Base-by-base conservation (phyloP, 2,329 filamentous ascomycete species). In the Colletotrichum navitas region DNA sequence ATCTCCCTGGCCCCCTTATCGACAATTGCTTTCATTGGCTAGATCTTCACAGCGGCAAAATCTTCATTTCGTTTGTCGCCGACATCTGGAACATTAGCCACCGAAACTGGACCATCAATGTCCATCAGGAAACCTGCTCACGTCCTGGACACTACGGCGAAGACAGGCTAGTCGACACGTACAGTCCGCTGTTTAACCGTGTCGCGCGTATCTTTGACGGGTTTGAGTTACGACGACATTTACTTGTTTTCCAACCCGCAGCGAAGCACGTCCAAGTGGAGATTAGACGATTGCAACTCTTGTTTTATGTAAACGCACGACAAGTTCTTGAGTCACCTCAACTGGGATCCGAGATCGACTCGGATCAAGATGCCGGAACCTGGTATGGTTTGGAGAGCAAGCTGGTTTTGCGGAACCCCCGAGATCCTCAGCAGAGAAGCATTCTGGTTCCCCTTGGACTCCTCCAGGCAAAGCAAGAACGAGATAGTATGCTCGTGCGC, bases 11-110 rank as follows among this genome's bases (percentile, higher is more conserved):
- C 0, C 76, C 81, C 0, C 79, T 93, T 0, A 72, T 90, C 0
- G 77, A 86, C 0, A 79, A 84, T 8, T 91, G 87, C 61, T 81
- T 87, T 0, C 90, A 93, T 72, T 92, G 90, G 89, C 79, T 92
- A 5, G 81, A 92, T 52, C 16, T 90, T 0, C 59, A 36, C 0
- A 77, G 72, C 0, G 72, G 76, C 0, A 59, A 74, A 0, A 5
- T 71, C 0, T 73, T 78, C 41, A 64, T 77, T 5, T 71, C 1
- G 79, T 79, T 1, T 80, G 81, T 2, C 63, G 79, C 1, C 26
- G 24, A 68, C 12, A 34, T 64, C 1, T 76, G 74, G 74, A 47
- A 56, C 10, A 71, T 70, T 32, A 51, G 74, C 7, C 14, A 0
- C 0, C 73, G 66, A 0, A 78, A 81, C 51, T 86, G 83, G 83